Base-by-base conservation (phyloP, 805 yeast species). In the Kluyveromyces wickerhamii region DNA sequence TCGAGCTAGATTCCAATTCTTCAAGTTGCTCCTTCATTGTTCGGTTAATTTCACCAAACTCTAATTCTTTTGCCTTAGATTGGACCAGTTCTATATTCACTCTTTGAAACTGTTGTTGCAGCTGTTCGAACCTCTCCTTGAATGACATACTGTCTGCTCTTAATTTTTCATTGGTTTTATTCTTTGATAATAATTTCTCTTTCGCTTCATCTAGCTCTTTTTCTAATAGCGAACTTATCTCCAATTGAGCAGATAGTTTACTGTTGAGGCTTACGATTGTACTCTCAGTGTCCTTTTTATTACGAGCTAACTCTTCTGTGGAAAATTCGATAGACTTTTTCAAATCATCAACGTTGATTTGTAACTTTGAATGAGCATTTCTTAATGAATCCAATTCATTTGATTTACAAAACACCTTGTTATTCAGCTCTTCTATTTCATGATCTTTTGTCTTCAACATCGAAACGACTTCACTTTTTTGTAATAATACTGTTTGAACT, bases 241-340 rank as follows among this genome's bases (percentile, higher is more conserved):
- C 63, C 13, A 44, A 45, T 40, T 63, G 67, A 1, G 64, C 55
- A 14, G 55, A 47, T 13, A 64, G 27, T 40, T 63, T 61, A 28
- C 57, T 52, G 16, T 64, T 63, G 29, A 48, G 58, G n/a, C 26
- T 30, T 7, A 19, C 22, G 3, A 30, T 5, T 12, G 13, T 13
- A n/a, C 5, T 12, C 16, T 21, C 19, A 21, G 15, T 21, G 13
- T 21, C 26, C 16, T 30, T 21, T 11, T 28, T 16, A 3, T 7
- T 10, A 4, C 13, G 17, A 18, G 20, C 19, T 10, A 18, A 16
- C n/a, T 28, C 31, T 17, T 10, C n/a, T 6, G 12, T 9, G 11
- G 15, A 30, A 11, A 14, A 11, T 3, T 30, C 33, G 9, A 9
- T 20, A 8, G 11, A 18, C 17, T 27, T 27, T 11, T 5, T 27